These are phyloP conservation scores for Citrus sp. DNA, from an alignment of 345 rosid genomes.

Conservation along the genomic window DNA sequence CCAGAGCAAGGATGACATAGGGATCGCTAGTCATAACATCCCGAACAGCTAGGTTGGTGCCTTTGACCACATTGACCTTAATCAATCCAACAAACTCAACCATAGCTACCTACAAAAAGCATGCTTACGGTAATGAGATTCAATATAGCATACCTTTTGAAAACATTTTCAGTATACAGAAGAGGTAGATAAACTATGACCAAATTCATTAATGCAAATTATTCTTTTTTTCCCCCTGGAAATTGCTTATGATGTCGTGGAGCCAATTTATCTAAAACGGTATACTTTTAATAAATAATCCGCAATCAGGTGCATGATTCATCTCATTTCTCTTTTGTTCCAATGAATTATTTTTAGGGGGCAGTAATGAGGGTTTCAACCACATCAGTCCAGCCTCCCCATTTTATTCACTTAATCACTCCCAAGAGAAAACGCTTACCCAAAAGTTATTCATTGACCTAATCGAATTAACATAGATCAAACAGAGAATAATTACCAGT, in stretches of 20 bases:
- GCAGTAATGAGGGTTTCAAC: background rate
- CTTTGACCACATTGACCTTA: conserved; percentile 93
- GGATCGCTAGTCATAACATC: conserved; percentile 93
- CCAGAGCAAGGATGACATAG: conserved; percentile 81
- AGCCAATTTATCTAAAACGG: background rate
- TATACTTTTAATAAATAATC: background rate
- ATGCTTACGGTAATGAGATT: conserved; percentile 11
- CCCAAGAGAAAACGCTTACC: background rate
- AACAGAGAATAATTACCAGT: conserved; percentile 45
- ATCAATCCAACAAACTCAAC: conserved; percentile 93
- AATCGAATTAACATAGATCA: conserved; percentile 2
- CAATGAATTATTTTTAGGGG: background rate
- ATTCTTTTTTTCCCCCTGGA: background rate
- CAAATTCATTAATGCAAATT: background rate
- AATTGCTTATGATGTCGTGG: background rate
- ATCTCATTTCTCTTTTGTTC: background rate
- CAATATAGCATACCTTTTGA: background rate
- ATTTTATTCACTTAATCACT: background rate
- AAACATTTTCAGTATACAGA: background rate
- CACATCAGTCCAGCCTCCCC: background rate
- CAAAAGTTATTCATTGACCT: background rate
- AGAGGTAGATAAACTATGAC: background rate
- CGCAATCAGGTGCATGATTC: background rate
- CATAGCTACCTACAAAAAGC: conserved; percentile 81
- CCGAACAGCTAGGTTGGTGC: conserved; percentile 88